phyloP scores from a whole-genome alignment of 495 filamentous ascomycete species.

The Pyrenula aspistea region DNA sequence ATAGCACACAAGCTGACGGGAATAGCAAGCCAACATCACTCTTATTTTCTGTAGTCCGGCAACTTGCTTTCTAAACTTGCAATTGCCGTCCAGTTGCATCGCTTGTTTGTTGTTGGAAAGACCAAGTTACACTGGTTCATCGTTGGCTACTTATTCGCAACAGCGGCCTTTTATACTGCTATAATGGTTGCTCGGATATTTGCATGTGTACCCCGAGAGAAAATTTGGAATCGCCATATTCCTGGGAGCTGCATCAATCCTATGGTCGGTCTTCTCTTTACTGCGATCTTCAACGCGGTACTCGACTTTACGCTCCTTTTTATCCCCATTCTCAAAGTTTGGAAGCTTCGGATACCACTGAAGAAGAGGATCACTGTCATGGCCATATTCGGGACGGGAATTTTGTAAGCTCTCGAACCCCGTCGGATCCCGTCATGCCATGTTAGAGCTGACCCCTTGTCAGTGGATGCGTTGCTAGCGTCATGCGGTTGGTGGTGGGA shows the following conservation, averaged over 20 bases:
- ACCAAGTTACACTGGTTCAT: neutral
- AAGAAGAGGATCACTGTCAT: slow-evolving; percentile 14
- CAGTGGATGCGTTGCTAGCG: slow-evolving; percentile 9
- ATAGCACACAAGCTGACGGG: neutral
- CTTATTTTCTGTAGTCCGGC: neutral
- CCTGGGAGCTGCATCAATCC: slow-evolving; percentile 18
- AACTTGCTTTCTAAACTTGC: neutral
- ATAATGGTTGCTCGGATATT: slow-evolving; percentile 22
- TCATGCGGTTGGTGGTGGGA: slow-evolving; percentile 14
- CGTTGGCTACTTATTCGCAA: neutral
- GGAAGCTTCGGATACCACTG: slow-evolving; percentile 21
- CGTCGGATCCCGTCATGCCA: no score
- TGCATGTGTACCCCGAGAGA: slow-evolving; percentile 17
- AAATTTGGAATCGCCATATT: slow-evolving; percentile 17
- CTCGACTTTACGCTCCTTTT: slow-evolving; percentile 24
- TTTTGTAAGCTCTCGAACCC: slow-evolving; percentile 1
- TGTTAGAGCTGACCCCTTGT: neutral
- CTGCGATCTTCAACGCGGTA: slow-evolving; percentile 20
- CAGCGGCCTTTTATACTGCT: slow-evolving; percentile 15
- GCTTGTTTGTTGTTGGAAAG: neutral
- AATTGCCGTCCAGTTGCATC: neutral
- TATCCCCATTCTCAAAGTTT: slow-evolving; percentile 21
- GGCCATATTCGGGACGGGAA: neutral
- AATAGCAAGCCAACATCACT: neutral
- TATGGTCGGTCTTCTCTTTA: slow-evolving; percentile 12